phyloP scores from a whole-genome alignment of 2,329 filamentous ascomycete genomes.

The Karstenula rhodostoma region DNA sequence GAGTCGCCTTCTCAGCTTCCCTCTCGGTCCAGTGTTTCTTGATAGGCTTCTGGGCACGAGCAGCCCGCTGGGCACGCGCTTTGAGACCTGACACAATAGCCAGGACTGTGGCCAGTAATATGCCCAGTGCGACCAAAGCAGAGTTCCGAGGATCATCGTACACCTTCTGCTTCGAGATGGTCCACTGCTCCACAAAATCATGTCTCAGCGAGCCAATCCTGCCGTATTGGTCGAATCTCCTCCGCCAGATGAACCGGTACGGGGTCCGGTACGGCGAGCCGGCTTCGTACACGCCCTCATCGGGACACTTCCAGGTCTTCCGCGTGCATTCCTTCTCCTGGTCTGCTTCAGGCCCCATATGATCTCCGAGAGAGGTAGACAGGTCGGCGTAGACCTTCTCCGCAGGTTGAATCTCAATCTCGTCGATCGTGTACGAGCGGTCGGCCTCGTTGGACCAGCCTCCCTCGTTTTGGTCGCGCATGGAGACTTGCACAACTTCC shows the following conservation, averaged over 20 bases:
- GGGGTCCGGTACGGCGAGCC: slow-evolving; percentile 19
- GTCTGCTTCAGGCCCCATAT: slow-evolving; percentile 14
- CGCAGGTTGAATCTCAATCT: slow-evolving; percentile 17
- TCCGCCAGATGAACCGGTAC: slow-evolving; percentile 31
- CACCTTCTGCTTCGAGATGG: slow-evolving; percentile 10
- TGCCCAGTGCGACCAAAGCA: slow-evolving; percentile 21
- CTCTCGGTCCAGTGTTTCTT: neutral
- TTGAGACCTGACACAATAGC: slow-evolving; percentile 9
- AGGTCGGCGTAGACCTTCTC: slow-evolving; percentile 12
- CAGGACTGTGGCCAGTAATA: slow-evolving; percentile 16
- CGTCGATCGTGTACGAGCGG: slow-evolving; percentile 20
- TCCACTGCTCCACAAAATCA: slow-evolving; percentile 17
- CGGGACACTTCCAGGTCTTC: slow-evolving; percentile 26
- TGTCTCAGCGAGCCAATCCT: slow-evolving; percentile 29
- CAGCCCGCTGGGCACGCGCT: neutral
- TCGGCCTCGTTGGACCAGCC: slow-evolving; percentile 20
- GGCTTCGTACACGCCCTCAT: slow-evolving; percentile 20
- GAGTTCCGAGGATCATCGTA: slow-evolving; percentile 17
- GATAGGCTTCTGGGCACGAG: neutral
- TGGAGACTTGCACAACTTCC: slow-evolving; percentile 21
- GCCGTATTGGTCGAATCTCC: slow-evolving; percentile 27
- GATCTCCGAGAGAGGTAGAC: slow-evolving; percentile 4
- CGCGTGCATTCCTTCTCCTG: slow-evolving; percentile 21
- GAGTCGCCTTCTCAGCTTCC: neutral
- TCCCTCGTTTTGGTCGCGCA: slow-evolving; percentile 21